Conservation (phyloP, 2,329 filamentous ascomycete genomes). For the Neonectria coccinea region DNA sequence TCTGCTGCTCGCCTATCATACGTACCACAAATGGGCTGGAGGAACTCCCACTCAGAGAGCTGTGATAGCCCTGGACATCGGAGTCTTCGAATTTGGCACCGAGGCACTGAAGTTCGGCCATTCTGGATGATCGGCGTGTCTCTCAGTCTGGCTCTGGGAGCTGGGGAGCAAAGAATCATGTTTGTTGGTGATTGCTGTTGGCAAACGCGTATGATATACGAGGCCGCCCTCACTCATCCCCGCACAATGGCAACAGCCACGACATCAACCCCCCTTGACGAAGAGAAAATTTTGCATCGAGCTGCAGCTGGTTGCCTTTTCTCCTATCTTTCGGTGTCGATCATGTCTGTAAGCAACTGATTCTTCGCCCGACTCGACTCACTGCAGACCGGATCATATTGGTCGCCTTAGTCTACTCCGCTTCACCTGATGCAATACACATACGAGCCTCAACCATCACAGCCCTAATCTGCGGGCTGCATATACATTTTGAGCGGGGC, state of each 20-base stretch:
- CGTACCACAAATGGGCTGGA: conserved; percentile 44
- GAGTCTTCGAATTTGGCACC: conserved; percentile 40
- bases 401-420: conserved; percentile 35
- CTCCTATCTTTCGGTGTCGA: conserved; percentile 16
- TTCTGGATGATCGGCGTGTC: conserved; percentile 12
- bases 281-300: conserved; percentile 33
- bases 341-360: conserved; percentile 22
- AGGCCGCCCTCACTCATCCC: conserved; percentile 11
- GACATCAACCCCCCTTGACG: conserved; percentile 9
- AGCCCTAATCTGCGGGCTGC: conserved; percentile 18
- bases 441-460: conserved; percentile 17
- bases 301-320: conserved; percentile 38
- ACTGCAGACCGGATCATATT: conserved; percentile 16
- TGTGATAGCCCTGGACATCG: conserved; percentile 37
- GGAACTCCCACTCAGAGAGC: conserved; percentile 39
- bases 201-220: conserved; percentile 25
- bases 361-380: conserved; percentile 19
- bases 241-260: conserved; percentile 14
- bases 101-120: conserved; percentile 40
- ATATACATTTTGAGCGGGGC: neutral
- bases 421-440: conserved; percentile 33
- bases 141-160: neutral
- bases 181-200: neutral
- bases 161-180: neutral
- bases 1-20: neutral